A percentile compares a stretch with the other conserved stretches of the same genome.
These are phyloP conservation scores for Porcisia deanei DNA, from an alignment of 208 protist species.

Conservation along the genomic window DNA sequence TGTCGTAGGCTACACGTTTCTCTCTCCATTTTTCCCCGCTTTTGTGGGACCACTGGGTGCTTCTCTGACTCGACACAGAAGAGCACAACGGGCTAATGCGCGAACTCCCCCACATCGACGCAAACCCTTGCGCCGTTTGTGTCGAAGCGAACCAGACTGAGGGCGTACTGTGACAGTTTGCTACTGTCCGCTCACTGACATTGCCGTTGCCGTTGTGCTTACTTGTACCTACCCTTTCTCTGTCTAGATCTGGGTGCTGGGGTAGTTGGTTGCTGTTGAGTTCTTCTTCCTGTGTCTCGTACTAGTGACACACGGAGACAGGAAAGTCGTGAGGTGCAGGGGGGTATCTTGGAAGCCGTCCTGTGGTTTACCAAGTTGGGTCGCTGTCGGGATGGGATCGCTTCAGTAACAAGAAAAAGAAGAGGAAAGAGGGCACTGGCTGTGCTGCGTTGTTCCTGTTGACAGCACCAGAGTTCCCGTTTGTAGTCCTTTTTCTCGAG, in stretches of 20 bases:
- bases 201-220: not conserved
- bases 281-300: not conserved
- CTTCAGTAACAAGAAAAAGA: not conserved
- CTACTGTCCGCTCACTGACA: not conserved
- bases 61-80: not conserved
- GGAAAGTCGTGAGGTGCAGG: not conserved
- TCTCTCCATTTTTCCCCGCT: no score
- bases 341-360: not conserved
- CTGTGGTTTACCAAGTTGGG: not conserved
- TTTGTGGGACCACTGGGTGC: not conserved
- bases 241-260: not conserved
- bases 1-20: not conserved
- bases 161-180: not conserved
- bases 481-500: not conserved
- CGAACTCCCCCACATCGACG: no score
- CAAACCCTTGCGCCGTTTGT: not conserved
- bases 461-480: not conserved
- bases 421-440: not conserved
- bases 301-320: not conserved
- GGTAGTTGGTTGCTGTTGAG: not conserved
- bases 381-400: not conserved
- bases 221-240: not conserved
- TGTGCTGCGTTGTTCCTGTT: not conserved
- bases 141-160: not conserved
- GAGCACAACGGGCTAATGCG: not conserved